phyloP scores from a whole-genome alignment of 768 basidiomycete species.

The Coprinopsis sp. region DNA sequence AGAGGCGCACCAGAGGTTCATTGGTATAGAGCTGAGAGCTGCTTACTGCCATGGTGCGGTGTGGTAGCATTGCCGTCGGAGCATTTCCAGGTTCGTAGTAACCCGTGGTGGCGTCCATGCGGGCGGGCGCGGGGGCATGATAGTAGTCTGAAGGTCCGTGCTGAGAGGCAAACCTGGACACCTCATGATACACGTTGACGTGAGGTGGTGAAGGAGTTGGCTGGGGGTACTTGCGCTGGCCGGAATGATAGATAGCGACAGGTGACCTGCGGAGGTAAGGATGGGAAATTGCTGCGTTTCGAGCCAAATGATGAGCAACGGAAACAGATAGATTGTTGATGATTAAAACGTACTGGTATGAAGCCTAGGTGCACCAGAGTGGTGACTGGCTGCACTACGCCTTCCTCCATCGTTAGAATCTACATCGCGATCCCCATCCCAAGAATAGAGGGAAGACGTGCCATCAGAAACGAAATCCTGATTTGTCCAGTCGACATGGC shows the following conservation, averaged over 20 bases:
- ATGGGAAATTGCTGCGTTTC: background rate
- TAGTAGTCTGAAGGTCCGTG: conserved; percentile 1
- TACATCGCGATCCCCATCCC: conserved; percentile 3
- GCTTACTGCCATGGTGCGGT: conserved; percentile 1
- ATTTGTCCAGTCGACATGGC: background rate
- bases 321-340: background rate
- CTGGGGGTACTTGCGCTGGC: background rate
- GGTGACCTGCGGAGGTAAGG: conserved; percentile 3
- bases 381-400: conserved; percentile 2
- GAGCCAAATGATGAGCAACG: background rate
- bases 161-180: background rate
- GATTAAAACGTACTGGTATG: background rate
- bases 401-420: background rate
- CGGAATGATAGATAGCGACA: background rate
- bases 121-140: background rate
- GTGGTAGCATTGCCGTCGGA: conserved; percentile 4
- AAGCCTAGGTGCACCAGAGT: background rate
- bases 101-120: background rate
- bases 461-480: conserved; percentile 1
- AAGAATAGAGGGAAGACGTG: background rate
- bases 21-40: background rate
- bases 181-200: background rate
- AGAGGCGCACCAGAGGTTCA: background rate
- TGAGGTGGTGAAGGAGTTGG: background rate
- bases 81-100: background rate